Evolutionary conservation across 2,329 filamentous ascomycete species (phyloP).

Genomic region (Botrytis aclada): DNA sequence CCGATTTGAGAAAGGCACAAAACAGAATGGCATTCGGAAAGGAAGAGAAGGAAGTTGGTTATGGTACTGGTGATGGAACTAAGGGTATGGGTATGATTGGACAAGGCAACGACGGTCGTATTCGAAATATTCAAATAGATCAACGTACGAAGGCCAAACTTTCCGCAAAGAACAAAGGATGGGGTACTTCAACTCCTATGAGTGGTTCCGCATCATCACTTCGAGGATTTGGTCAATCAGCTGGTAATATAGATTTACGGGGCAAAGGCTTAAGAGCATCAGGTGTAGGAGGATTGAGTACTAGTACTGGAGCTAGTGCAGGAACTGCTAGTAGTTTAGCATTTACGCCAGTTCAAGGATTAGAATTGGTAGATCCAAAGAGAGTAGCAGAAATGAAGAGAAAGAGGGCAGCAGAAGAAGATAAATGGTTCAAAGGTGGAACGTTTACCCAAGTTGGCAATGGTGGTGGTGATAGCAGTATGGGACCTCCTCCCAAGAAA

Average conservation of each 20-base stretch:
- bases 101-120: constrained; percentile 79
- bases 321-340: constrained; percentile 85
- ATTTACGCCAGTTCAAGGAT: constrained; percentile 90
- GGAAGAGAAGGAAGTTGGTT: constrained; percentile 90
- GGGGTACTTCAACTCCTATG: constrained; percentile 69
- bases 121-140: constrained; percentile 86
- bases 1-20: constrained; percentile 90
- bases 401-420: constrained; percentile 91
- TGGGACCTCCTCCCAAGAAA: constrained; percentile 82
- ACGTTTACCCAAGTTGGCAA: constrained; percentile 84
- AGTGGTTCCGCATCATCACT: constrained; percentile 75
- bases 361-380: constrained; percentile 94
- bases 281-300: constrained; percentile 67
- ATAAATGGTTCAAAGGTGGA: constrained; percentile 96
- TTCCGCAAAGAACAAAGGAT: constrained; percentile 92
- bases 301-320: constrained; percentile 51
- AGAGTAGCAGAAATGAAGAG: constrained; percentile 80
- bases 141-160: constrained; percentile 90
- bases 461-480: constrained; percentile 53
- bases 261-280: constrained; percentile 72
- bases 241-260: constrained; percentile 64
- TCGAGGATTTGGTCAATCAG: constrained; percentile 68
- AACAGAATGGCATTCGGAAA: constrained; percentile 95
- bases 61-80: constrained; percentile 80
- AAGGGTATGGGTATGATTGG: constrained; percentile 95